Evolutionary conservation across 2,329 filamentous ascomycete species (phyloP).

Genomic region (Leptosphaerulina australis): DNA sequence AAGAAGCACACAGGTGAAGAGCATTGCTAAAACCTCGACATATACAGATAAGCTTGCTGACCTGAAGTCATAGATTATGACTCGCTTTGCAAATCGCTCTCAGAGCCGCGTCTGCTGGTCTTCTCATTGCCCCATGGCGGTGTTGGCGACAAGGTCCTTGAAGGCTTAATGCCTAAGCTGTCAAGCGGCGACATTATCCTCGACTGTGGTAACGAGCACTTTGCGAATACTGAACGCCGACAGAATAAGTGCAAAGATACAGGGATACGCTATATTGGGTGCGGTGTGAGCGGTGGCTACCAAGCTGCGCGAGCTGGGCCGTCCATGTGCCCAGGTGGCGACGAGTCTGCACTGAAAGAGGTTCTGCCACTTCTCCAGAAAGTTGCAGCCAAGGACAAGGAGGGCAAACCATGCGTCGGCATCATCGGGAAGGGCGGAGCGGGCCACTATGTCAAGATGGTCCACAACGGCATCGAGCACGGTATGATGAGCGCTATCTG

Average conservation of each 20-base stretch:
- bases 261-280: conserved; percentile 69
- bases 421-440: conserved; percentile 66
- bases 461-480: conserved; percentile 76
- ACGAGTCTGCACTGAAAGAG: conserved; percentile 61
- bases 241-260: conserved; percentile 63
- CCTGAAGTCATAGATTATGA: conserved; percentile 53
- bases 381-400: conserved; percentile 66
- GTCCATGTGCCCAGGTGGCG: conserved; percentile 70
- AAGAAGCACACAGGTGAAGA: conserved; percentile 47
- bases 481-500: conserved; percentile 70
- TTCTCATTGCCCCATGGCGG: conserved; percentile 60
- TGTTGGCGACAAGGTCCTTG: conserved; percentile 56
- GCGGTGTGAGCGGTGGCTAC: conserved; percentile 72
- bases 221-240: conserved; percentile 66
- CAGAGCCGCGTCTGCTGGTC: conserved; percentile 57
- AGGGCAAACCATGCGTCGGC: conserved; percentile 65
- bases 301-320: conserved; percentile 70
- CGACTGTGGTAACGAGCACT: conserved; percentile 72
- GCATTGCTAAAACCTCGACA: neutral
- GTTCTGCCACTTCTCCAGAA: conserved; percentile 66
- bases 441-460: conserved; percentile 77
- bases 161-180: conserved; percentile 58
- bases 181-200: conserved; percentile 69
- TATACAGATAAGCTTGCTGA: conserved; percentile 10
- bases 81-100: conserved; percentile 57